Evolutionary conservation across 1,284 basidiomycete species (phyloP).

Genomic region (Melampsora abietis-canadensis): DNA sequence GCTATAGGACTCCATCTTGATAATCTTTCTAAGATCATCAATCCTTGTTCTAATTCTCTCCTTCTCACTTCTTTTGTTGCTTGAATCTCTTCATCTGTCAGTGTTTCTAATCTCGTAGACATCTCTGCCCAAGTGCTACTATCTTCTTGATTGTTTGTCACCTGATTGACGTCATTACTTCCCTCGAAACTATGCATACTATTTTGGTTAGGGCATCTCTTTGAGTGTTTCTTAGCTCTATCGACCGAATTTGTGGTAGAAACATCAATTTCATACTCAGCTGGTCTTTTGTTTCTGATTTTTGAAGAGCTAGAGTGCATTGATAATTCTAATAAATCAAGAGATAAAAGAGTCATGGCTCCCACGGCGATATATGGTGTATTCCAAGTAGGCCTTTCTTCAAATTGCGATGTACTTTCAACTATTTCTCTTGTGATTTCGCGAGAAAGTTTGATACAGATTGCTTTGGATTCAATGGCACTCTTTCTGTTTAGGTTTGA

Average conservation of each 20-base stretch:
- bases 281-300: not conserved
- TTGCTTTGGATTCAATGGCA: constrained; percentile 3
- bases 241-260: not conserved
- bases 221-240: not conserved
- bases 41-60: constrained; percentile 1
- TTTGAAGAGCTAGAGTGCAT: not conserved
- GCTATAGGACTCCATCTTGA: not conserved
- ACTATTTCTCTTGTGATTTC: constrained; percentile 3
- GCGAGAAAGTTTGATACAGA: not conserved
- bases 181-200: not conserved
- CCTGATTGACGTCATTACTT: not conserved
- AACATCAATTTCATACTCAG: not conserved
- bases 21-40: not conserved
- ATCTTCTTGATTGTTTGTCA: not conserved
- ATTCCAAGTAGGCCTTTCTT: not conserved
- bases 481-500: not conserved
- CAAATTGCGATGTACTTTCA: not conserved
- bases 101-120: not conserved
- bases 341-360: constrained; percentile 6
- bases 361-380: constrained; percentile 1
- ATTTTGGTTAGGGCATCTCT: not conserved
- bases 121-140: not conserved
- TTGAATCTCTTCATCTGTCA: constrained; percentile 5
- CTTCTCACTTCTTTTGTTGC: not conserved
- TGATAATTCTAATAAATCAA: not conserved